Evolutionary conservation across 1,284 basidiomycete genomes (phyloP), one percentile per base, ranked within the genome.

Genomic region (Tylopilus sp.): DNA sequence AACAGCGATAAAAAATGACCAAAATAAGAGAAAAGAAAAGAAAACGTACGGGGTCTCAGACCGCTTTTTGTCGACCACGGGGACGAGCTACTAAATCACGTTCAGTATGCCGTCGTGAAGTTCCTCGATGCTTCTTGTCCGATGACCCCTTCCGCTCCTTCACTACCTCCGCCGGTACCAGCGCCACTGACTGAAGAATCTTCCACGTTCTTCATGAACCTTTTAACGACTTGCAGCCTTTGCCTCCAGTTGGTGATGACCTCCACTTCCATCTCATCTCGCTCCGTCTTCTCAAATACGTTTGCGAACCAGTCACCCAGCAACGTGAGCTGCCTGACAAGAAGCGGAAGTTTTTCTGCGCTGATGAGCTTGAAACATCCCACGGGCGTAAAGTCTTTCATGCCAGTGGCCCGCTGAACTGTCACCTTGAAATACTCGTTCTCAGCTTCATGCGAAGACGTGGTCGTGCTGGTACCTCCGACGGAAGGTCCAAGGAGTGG

Each of bases 341-440:
- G 76, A 18, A 86, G 72, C 2, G 94, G 90, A 10, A 98, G 74
- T 54, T 83, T 88, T 55, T 84, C 80, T 9, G 88, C 86, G 6
- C 91, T 94, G 39, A 97, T 88, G 54, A 97, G 79, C 73, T 95
- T 95, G 77, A 91, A 94, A 60, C 88, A 82, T 17, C 93, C 93
- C 38, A 96, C 77, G 1, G 94, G 93, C 0, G 85, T 81, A 69
- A 96, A 95, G 60, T 94, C 91, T 8, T 89, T 85, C 83, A 97
- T 94, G 21, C 91, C 89, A 0, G 75, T 74, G 1, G 86, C 88
- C 14, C 85, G 80, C 69, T 97, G 94, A 18, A 97, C 77, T 7
- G 82, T 88, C 52, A 97, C 83, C 64, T 90, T 91, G 78, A 94
- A 95, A 68, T 92, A 96, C 66, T 96, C 90, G 63, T 85, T 83